Base-by-base conservation (phyloP, 495 filamentous ascomycete genomes). In the Lentithecium fluviatile region DNA sequence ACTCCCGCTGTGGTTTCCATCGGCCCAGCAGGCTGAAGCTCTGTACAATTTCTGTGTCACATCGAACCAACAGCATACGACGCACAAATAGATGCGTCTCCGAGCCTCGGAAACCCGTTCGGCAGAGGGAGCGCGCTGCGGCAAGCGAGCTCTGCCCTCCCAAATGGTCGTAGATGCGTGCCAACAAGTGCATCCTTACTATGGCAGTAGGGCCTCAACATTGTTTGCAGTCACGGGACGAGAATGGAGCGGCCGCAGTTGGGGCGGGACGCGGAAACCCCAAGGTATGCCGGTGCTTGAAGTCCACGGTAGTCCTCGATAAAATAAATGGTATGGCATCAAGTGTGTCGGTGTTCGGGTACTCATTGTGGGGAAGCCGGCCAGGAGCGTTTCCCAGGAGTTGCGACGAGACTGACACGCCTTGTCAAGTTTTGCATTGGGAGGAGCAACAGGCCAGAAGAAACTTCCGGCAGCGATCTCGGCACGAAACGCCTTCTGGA, bases 271-370 rank as follows among this genome's bases (percentile, higher is more conserved):
- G n/a, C n/a, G n/a, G n/a, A n/a, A n/a, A n/a, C n/a, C n/a, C n/a
- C n/a, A n/a, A n/a, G 50, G 12, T 17, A 25, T 53, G 58, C 50
- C 58, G 49, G 15, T 25, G 50, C 38, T 34, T 53, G n/a, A n/a
- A n/a, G n/a, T n/a, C n/a, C n/a, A n/a, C n/a, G n/a, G n/a, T n/a
- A n/a, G n/a, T n/a, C n/a, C n/a, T n/a, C n/a, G n/a, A n/a, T n/a
- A n/a, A n/a, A n/a, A n/a, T n/a, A n/a, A n/a, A n/a, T n/a, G n/a
- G 24, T 23, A 32, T 32, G 29, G 3, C 10, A 32, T 3, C 29
- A 32, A 32, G 29, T n/a, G 24, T 40, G 19, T 45, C 60, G 52
- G 60, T 45, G 15, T 57, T 63, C 60, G 60, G 60, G 56, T 36
- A 36, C n/a, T 17, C 15, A 15, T 42, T 17, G 15, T 10, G 51